phyloP scores from a whole-genome alignment of 1,284 basidiomycete species.

The Pseudozyma hubeiensis region DNA sequence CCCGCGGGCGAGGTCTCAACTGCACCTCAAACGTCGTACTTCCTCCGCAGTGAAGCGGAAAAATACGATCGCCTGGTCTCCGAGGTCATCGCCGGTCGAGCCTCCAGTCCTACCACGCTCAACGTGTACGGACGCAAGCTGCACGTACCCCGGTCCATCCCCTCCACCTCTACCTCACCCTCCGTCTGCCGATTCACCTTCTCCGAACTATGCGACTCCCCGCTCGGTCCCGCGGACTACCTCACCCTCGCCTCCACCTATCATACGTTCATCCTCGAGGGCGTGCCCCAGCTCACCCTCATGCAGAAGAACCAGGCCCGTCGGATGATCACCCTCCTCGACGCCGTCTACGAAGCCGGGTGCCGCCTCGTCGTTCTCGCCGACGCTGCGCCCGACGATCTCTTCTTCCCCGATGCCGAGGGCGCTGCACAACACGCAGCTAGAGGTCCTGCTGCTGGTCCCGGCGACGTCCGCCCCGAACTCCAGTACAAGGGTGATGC shows the following conservation, averaged over 20 bases:
- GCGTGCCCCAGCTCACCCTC: constrained; percentile 75
- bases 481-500: constrained; percentile 8
- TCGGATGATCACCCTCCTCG: constrained; percentile 78
- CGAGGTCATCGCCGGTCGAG: constrained; percentile 20
- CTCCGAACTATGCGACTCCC: constrained; percentile 75
- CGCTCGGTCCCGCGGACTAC: constrained; percentile 79
- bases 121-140: constrained; percentile 73
- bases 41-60: constrained; percentile 45
- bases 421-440: constrained; percentile 32
- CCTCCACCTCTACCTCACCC: constrained; percentile 41
- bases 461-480: constrained; percentile 37
- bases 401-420: constrained; percentile 74
- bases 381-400: constrained; percentile 72
- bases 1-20: background rate
- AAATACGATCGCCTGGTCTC: constrained; percentile 29
- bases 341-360: constrained; percentile 73
- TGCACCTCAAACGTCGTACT: constrained; percentile 35
- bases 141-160: constrained; percentile 71
- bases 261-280: constrained; percentile 75
- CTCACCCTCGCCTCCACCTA: constrained; percentile 76
- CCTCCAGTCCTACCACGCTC: constrained; percentile 48
- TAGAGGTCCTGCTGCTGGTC: constrained; percentile 41
- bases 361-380: constrained; percentile 71
- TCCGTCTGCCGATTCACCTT: constrained; percentile 75
- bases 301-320: constrained; percentile 78